These are phyloP conservation scores for Clavispora santaluciae DNA, from an alignment of 805 yeast genomes.

Conservation along the genomic window DNA sequence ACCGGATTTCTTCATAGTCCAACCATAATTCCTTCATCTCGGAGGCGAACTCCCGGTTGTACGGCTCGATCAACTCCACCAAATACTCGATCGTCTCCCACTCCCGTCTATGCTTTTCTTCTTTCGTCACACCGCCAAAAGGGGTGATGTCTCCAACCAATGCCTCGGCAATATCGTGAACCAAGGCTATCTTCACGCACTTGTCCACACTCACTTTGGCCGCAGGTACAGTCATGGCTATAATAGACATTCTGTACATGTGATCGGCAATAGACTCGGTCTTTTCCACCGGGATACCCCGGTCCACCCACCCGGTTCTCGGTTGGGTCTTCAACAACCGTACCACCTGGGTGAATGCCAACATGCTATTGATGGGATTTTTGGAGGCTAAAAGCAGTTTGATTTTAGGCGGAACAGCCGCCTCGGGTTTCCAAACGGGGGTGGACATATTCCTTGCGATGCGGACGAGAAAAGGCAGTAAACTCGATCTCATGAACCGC, in stretches of 20 bases:
- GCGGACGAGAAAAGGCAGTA: neutral
- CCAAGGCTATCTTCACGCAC: slow-evolving; percentile 80
- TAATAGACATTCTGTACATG: slow-evolving; percentile 90
- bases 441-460: slow-evolving; percentile 7
- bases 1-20: slow-evolving; percentile 82
- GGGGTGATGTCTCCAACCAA: slow-evolving; percentile 93
- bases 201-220: slow-evolving; percentile 53
- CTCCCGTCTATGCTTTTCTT: slow-evolving; percentile 83
- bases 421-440: slow-evolving; percentile 50
- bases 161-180: slow-evolving; percentile 93
- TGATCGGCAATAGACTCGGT: slow-evolving; percentile 87
- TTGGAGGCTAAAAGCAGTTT: slow-evolving; percentile 30
- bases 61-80: slow-evolving; percentile 54
- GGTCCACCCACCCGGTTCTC: slow-evolving; percentile 94
- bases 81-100: slow-evolving; percentile 65
- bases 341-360: slow-evolving; percentile 61
- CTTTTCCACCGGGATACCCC: slow-evolving; percentile 40
- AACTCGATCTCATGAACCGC: no score
- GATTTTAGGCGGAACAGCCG: slow-evolving; percentile 46
- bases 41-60: slow-evolving; percentile 55
- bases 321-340: slow-evolving; percentile 70
- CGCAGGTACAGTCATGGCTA: slow-evolving; percentile 63
- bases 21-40: slow-evolving; percentile 74
- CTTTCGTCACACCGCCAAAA: slow-evolving; percentile 61
- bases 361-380: slow-evolving; percentile 42